Base-by-base conservation (phyloP, 306 rosid genomes). In the Lagenaria siceraria region DNA sequence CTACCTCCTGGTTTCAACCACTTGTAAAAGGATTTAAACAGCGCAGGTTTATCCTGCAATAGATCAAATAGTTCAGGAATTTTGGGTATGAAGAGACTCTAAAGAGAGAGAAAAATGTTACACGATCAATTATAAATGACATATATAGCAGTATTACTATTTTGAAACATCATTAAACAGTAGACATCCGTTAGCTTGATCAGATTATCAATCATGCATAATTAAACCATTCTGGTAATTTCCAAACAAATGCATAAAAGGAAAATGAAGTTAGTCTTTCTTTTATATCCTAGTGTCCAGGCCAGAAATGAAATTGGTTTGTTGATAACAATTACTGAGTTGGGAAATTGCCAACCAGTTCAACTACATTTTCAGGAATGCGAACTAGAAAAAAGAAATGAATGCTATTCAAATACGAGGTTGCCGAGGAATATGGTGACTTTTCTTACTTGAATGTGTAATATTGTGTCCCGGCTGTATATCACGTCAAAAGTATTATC, bases 1-100 rank as follows among this genome's bases (percentile, higher is more conserved):
- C 82, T 92, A 15, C 98, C 98, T 48, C 97, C 97, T 21, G 97
- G 98, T 87, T 90, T 95, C 93, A 92, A 83, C 98, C 98, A 95
- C 82, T 87, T 82, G 88, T 84, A 84, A 80, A 95, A 90, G 77
- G 97, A 89, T 83, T 80, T 86, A 78, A 95, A 88, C 55, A 92
- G 61, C 70, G 91, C 89, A 52, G 88, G 87, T 83, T 95, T 95
- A 82, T 95, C 98, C 98, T 95, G 74, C 54, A 81, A 78, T 25
- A 46, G 36, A 74, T 76, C 56, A 60, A 29, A 29, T 42, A 77
- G 60, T 24, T 56, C 65, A 77, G 53, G 51, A 43, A 7, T 3
- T 11, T 43, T 17, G 17, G 14, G 46, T 40, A 36, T 42, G 29
- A 15, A 36, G 29, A 64, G 7, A 10, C 17, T 18, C 3, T 18